Base-by-base conservation (phyloP, 106 monocot genomes). In the Phalaenopsis aphrodite region DNA sequence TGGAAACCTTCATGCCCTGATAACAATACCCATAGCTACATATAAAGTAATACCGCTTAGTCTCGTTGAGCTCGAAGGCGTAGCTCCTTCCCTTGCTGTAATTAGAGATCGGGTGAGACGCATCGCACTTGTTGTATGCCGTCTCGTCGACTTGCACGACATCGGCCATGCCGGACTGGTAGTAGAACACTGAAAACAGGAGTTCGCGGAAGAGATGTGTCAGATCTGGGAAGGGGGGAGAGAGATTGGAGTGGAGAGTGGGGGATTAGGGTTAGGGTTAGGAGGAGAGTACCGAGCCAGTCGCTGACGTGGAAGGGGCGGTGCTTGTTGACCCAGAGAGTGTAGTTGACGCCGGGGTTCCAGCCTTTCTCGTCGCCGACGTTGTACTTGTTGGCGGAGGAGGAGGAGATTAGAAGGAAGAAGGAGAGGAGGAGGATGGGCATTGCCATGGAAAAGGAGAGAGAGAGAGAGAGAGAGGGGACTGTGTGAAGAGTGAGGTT, bases 321-420 rank as follows among this genome's bases (percentile, higher is more conserved):
- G 86, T 90, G 84, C 85, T 92, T 90, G 85, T 90, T 80, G 85
- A 78, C 89, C 97, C 97, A 97, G 42, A 76, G 42, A 66, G 89
- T 89, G 94, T 97, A 97, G 92, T 97, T 94, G 75, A 97, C 97
- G 80, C 84, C 81, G 55, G 94, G 92, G 71, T 92, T 97, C 97
- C 97, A 97, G 65, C 90, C 94, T 80, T 92, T 79, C 24, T 12
- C 18, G 79, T 87, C 90, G 72, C 95, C 95, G 19, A 95, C 92
- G 37, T 84, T 89, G 85, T 81, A 89, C 80, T 73, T 92, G 83
- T 82, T 73, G 77, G 82, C 91, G 46, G 65, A 79, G 39, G 47
- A 78, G 46, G 48, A 1, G 11, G 71, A 41, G 65, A 69, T 30
- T n/a, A 73, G 24, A 61, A 77, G 3, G 79, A 80, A 12, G n/a